These are phyloP conservation scores for Zarea fungicola DNA, from an alignment of 2,329 filamentous ascomycete genomes.

Conservation along the genomic window DNA sequence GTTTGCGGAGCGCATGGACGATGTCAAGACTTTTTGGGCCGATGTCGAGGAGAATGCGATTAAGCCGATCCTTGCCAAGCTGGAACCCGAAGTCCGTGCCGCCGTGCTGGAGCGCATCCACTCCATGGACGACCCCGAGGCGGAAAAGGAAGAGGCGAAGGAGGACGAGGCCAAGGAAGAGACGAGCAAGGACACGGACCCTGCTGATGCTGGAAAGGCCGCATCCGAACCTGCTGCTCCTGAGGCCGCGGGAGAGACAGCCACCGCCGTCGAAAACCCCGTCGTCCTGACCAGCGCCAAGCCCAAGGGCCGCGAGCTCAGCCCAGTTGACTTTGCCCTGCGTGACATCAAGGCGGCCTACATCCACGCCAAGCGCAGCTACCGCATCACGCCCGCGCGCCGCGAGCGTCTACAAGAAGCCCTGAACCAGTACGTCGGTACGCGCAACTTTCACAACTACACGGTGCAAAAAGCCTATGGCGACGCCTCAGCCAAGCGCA, in stretches of 20 bases:
- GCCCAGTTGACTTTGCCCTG: slow-evolving; percentile 58
- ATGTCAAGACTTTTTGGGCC: slow-evolving; percentile 77
- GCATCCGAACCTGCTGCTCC: slow-evolving; percentile 17
- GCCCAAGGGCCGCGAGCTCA: slow-evolving; percentile 37
- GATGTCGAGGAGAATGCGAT: slow-evolving; percentile 76
- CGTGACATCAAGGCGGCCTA: slow-evolving; percentile 78
- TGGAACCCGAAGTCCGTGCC: slow-evolving; percentile 60
- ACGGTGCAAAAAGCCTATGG: slow-evolving; percentile 79
- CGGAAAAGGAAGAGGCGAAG: slow-evolving; percentile 18
- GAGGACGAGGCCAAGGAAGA: slow-evolving; percentile 21
- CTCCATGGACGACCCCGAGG: slow-evolving; percentile 21
- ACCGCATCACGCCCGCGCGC: slow-evolving; percentile 70
- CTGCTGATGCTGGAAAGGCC: no score
- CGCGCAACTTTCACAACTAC: slow-evolving; percentile 94
- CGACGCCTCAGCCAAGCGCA: slow-evolving; percentile 80
- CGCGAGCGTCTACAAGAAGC: slow-evolving; percentile 70
- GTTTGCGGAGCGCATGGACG: slow-evolving; percentile 64
- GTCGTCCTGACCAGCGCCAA: slow-evolving; percentile 27
- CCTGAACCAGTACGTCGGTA: slow-evolving; percentile 73
- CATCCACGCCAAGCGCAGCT: slow-evolving; percentile 73
- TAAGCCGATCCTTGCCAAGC: slow-evolving; percentile 58
- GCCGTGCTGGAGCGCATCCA: slow-evolving; percentile 60
- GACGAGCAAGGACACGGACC: no score
- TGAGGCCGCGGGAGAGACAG: slow-evolving; percentile 17
- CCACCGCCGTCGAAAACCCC: slow-evolving; percentile 15